These are phyloP conservation scores for Chionographis japonica DNA, from an alignment of 106 monocot genomes.

Conservation along the genomic window DNA sequence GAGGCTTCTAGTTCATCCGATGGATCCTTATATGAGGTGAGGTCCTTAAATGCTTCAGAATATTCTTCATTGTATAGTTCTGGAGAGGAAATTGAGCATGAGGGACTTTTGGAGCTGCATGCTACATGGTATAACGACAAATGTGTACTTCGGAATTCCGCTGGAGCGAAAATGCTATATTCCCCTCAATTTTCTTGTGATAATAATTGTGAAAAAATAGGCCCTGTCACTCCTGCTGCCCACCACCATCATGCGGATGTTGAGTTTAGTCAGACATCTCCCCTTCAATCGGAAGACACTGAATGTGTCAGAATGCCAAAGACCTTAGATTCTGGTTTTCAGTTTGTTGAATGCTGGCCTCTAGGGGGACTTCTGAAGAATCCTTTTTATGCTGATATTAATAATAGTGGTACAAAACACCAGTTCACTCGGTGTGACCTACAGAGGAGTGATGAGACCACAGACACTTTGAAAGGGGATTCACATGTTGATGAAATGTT, in stretches of 20 bases:
- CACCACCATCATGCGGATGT: slow-evolving; percentile 9
- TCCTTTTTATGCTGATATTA: slow-evolving; percentile 34
- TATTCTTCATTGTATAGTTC: slow-evolving; percentile 39
- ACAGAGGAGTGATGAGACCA: slow-evolving; percentile 6
- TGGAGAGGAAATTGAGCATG: slow-evolving; percentile 32
- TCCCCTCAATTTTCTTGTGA: slow-evolving; percentile 4
- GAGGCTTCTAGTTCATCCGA: slow-evolving; percentile 40
- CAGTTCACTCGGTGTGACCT: neutral
- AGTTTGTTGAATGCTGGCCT: slow-evolving; percentile 47
- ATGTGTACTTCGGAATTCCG: slow-evolving; percentile 11
- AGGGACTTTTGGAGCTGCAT: slow-evolving; percentile 7
- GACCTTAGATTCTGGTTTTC: slow-evolving; percentile 17
- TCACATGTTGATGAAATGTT: slow-evolving; percentile 19
- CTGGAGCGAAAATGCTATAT: slow-evolving; percentile 15
- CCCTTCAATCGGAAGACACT: slow-evolving; percentile 2
- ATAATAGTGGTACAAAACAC: slow-evolving; percentile 13
- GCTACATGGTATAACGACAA: slow-evolving; percentile 14
- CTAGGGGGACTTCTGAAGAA: slow-evolving; percentile 45
- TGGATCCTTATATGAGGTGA: slow-evolving; percentile 36
- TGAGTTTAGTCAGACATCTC: slow-evolving; percentile 7
- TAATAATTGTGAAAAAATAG: slow-evolving; percentile 5
- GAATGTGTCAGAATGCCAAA: neutral
- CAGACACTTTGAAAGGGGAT: slow-evolving; percentile 13
- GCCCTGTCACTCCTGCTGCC: neutral
- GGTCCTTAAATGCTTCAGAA: slow-evolving; percentile 37